Evolutionary conservation across 169 alveolate genomes (phyloP).

Genomic region (Babesia divergens): DNA sequence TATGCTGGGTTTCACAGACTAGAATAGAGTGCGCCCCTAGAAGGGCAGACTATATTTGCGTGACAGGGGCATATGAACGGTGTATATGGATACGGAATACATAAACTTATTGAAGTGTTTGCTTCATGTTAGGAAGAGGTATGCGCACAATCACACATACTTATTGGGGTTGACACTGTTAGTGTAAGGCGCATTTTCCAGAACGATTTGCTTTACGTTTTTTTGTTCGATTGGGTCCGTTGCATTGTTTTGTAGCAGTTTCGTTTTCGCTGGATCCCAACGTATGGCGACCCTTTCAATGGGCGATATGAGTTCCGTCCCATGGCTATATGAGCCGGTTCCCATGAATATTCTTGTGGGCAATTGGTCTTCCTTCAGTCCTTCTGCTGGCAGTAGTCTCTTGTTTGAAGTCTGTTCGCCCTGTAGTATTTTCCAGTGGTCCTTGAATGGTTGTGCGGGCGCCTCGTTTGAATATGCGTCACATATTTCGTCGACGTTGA

Average conservation of each 20-base stretch:
- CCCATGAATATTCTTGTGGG: constrained; percentile 79
- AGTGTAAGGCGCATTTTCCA: constrained; percentile 55
- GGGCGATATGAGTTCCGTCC: constrained; percentile 82
- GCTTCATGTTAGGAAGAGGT: too few relatives aligned
- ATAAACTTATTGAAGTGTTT: too few relatives aligned
- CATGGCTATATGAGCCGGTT: constrained; percentile 84
- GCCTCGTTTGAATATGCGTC: constrained; percentile 82
- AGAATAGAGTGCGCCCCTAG: too few relatives aligned
- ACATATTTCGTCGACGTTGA: constrained; percentile 85
- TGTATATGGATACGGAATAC: too few relatives aligned
- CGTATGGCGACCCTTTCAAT: constrained; percentile 73
- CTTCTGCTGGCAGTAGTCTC: constrained; percentile 11
- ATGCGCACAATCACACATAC: background rate
- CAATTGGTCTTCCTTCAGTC: constrained; percentile 61
- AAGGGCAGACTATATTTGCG: too few relatives aligned
- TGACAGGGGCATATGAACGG: too few relatives aligned
- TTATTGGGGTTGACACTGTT: constrained; percentile 50
- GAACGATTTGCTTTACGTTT: constrained; percentile 2
- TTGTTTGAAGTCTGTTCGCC: too few relatives aligned
- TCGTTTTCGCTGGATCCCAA: constrained; percentile 82
- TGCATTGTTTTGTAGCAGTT: constrained; percentile 64
- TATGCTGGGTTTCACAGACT: too few relatives aligned
- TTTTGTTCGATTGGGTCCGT: constrained; percentile 31
- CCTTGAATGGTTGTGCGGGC: constrained; percentile 84
- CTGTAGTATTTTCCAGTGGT: constrained; percentile 82